These are phyloP conservation scores for Pleoardoris graminearum DNA, from an alignment of 2,329 filamentous ascomycete species.

Conservation along the genomic window DNA sequence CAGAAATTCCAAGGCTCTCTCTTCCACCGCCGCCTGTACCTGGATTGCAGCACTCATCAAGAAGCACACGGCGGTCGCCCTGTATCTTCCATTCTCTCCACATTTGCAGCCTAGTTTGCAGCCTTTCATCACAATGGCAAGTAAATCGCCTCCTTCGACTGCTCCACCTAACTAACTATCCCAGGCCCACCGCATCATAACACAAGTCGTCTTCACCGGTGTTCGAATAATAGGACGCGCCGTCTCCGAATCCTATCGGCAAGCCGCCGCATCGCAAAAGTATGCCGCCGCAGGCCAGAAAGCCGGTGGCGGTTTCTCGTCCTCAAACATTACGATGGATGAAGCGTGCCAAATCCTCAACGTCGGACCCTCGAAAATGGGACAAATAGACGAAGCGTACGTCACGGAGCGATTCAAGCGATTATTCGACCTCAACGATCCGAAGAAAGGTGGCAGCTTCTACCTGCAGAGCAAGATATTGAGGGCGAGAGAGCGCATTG, in stretches of 20 bases:
- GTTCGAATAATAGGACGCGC: constrained; percentile 89
- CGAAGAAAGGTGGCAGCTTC: constrained; percentile 94
- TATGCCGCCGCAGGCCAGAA: constrained; percentile 76
- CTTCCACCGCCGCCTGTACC: constrained; percentile 15
- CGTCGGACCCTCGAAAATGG: constrained; percentile 82
- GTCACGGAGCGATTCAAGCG: constrained; percentile 89
- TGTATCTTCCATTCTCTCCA: neutral
- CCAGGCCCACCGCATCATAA: constrained; percentile 92
- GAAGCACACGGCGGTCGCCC: neutral
- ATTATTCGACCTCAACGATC: constrained; percentile 92
- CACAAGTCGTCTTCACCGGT: constrained; percentile 89
- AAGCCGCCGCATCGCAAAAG: constrained; percentile 84
- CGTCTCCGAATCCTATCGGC: constrained; percentile 91
- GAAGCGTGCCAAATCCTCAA: constrained; percentile 98
- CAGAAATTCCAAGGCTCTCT: constrained; percentile 27
- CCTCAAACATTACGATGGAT: constrained; percentile 83
- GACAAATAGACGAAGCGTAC: constrained; percentile 75
- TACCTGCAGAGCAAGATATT: constrained; percentile 98
- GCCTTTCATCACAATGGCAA: constrained; percentile 29
- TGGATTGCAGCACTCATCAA: constrained; percentile 19
- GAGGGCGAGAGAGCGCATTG: constrained; percentile 86
- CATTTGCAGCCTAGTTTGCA: neutral
- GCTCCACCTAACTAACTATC: constrained; percentile 24
- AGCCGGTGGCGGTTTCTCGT: constrained; percentile 59
- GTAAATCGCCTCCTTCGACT: constrained; percentile 5